Conservation (phyloP, 2,329 filamentous ascomycete species). For the Penicillium sp. region DNA sequence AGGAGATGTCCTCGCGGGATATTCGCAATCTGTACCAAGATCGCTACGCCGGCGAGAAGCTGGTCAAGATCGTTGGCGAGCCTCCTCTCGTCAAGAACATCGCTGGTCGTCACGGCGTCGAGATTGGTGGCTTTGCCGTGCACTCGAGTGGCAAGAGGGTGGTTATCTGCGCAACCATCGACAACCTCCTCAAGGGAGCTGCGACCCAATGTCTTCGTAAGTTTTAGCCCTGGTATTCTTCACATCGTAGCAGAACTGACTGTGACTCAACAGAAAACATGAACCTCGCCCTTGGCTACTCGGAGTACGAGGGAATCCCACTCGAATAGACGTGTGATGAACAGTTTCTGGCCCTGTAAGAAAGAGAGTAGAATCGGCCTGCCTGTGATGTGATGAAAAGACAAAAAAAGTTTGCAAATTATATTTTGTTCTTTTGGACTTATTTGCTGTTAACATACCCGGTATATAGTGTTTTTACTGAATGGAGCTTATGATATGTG, state of each 20-base stretch:
- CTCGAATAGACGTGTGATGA: slow-evolving; percentile 37
- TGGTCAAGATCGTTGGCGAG: slow-evolving; percentile 89
- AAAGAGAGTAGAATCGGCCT: slow-evolving; percentile 1
- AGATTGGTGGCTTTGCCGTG: slow-evolving; percentile 94
- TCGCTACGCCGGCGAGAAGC: slow-evolving; percentile 89
- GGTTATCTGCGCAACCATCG: slow-evolving; percentile 90
- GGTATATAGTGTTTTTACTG: slow-evolving; percentile 13
- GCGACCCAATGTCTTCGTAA: slow-evolving; percentile 87
- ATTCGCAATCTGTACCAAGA: slow-evolving; percentile 95
- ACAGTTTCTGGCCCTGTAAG: neutral
- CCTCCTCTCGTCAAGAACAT: slow-evolving; percentile 82
- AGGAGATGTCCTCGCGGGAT: slow-evolving; percentile 84
- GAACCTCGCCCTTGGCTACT: slow-evolving; percentile 86
- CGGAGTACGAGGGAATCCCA: slow-evolving; percentile 84
- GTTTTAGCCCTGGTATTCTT: slow-evolving; percentile 35
- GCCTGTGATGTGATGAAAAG: slow-evolving; percentile 1
- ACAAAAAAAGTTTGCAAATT: slow-evolving; percentile 3
- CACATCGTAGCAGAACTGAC: slow-evolving; percentile 13
- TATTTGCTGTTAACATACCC: slow-evolving; percentile 15
- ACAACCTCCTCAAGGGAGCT: slow-evolving; percentile 90
- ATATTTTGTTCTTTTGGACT: slow-evolving; percentile 3
- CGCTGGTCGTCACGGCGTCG: slow-evolving; percentile 77
- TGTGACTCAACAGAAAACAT: slow-evolving; percentile 66
- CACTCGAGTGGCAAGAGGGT: slow-evolving; percentile 84
- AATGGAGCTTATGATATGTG: slow-evolving; percentile 9